Percentiles rank a stretch among this genome's conserved stretches.
Conservation (phyloP, 2,329 filamentous ascomycete genomes). For the Colletotrichum sojae region DNA sequence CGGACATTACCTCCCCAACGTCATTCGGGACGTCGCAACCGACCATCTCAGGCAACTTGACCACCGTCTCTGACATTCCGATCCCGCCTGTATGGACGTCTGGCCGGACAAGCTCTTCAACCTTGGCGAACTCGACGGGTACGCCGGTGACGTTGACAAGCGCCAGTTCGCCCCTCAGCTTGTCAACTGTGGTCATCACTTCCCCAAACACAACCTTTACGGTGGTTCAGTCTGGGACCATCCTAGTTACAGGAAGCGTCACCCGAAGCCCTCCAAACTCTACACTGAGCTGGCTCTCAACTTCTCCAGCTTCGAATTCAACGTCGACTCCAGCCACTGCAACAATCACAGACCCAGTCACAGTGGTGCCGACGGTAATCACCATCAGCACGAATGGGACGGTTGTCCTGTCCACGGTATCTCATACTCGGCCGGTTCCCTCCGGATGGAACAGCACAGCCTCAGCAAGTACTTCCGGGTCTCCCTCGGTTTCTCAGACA, state of each 20-base stretch:
- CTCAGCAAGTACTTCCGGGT: not conserved
- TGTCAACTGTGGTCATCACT: not conserved
- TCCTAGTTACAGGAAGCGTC: too few species aligned
- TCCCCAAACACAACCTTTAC: not conserved
- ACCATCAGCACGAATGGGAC: constrained; percentile 2
- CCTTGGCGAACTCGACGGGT: not conserved
- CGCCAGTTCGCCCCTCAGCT: too few species aligned
- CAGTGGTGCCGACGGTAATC: not conserved
- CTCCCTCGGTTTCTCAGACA: not conserved
- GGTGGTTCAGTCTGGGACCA: too few species aligned
- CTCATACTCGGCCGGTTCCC: not conserved
- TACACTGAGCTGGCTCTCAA: too few species aligned
- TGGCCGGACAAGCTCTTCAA: not conserved
- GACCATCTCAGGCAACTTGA: not conserved
- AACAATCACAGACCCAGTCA: not conserved
- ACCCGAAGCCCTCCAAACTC: too few species aligned
- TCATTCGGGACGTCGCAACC: not conserved
- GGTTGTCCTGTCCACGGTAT: not conserved
- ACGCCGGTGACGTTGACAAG: too few species aligned
- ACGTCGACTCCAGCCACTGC: not conserved
- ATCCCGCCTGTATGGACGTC: constrained; percentile 18
- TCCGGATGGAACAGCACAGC: constrained; percentile 12
- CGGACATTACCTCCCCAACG: not conserved
- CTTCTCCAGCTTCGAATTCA: not conserved
- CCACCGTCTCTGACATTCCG: constrained; percentile 7